Evolutionary conservation across 345 rosid genomes (phyloP).

Genomic region (Eucalyptus rudis): DNA sequence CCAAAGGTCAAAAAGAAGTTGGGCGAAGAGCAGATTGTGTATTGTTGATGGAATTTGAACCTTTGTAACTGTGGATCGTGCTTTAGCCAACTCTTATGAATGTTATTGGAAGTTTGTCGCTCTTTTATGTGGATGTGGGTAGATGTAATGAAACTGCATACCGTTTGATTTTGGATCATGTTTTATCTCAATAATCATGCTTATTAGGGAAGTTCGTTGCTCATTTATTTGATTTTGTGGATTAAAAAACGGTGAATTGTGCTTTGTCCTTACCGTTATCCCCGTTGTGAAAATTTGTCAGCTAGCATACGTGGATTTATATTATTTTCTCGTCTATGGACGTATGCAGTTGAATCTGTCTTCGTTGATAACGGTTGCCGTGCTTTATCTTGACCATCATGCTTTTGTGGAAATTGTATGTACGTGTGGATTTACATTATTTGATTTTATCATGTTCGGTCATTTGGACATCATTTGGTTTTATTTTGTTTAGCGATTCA

Average conservation of each 20-base stretch:
- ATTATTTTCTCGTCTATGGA: not conserved
- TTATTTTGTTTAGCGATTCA: not conserved
- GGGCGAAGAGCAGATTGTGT: not conserved
- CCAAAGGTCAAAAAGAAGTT: not conserved
- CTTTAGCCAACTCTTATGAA: not conserved
- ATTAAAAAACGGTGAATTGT: not conserved
- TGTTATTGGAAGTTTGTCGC: not conserved
- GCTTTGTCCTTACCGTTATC: not conserved
- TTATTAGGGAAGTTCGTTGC: not conserved
- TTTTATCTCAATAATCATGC: not conserved
- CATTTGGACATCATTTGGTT: not conserved
- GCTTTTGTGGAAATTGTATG: not conserved
- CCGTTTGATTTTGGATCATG: not conserved
- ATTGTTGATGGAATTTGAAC: not conserved
- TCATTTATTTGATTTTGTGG: not conserved
- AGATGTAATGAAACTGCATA: not conserved
- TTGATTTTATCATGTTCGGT: not conserved
- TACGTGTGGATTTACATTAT: not conserved
- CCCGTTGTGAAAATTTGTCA: not conserved
- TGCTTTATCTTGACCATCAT: not conserved
- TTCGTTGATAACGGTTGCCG: not conserved
- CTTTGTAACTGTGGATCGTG: not conserved
- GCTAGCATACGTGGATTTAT: not conserved
- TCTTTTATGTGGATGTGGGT: not conserved
- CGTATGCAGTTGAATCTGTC: not conserved